Percentiles rank a stretch among this genome's conserved stretches.
Evolutionary conservation across 139 green algal genomes (phyloP).

Genomic region (Gonium pectorale): DNA sequence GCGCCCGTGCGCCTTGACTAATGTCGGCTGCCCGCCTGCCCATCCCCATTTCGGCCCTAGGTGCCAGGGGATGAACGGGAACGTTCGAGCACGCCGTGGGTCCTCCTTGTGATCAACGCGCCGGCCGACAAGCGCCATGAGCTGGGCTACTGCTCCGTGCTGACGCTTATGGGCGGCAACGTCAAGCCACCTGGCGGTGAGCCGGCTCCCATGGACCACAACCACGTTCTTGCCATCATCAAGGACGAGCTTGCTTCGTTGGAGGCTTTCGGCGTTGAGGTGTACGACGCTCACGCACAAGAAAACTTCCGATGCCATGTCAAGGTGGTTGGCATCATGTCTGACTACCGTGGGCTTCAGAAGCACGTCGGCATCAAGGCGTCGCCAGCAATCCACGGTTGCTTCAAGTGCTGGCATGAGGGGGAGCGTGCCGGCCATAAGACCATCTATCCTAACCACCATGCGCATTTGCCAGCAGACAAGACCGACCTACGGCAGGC

Average conservation of each 20-base stretch:
- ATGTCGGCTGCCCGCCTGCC: no score
- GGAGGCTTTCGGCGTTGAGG: not conserved
- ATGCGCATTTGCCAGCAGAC: not conserved
- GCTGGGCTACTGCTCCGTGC: not conserved
- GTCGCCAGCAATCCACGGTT: not conserved
- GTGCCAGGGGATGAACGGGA: not conserved
- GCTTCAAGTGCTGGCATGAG: not conserved
- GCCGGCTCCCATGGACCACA: not conserved
- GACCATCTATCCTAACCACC: not conserved
- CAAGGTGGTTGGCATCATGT: not conserved
- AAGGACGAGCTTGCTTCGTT: not conserved
- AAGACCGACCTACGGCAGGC: not conserved
- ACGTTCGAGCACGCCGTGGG: not conserved
- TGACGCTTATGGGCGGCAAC: not conserved
- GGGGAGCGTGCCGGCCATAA: not conserved
- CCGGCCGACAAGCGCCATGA: not conserved
- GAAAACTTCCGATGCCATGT: not conserved
- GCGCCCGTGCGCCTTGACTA: no score
- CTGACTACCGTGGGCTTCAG: not conserved
- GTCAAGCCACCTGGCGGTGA: not conserved
- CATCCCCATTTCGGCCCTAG: not conserved
- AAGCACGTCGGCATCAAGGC: not conserved
- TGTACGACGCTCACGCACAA: not conserved
- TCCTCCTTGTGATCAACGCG: not conserved
- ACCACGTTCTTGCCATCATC: not conserved